These are phyloP conservation scores for Yarrowia deformans DNA, from an alignment of 805 yeast species.

Conservation along the genomic window DNA sequence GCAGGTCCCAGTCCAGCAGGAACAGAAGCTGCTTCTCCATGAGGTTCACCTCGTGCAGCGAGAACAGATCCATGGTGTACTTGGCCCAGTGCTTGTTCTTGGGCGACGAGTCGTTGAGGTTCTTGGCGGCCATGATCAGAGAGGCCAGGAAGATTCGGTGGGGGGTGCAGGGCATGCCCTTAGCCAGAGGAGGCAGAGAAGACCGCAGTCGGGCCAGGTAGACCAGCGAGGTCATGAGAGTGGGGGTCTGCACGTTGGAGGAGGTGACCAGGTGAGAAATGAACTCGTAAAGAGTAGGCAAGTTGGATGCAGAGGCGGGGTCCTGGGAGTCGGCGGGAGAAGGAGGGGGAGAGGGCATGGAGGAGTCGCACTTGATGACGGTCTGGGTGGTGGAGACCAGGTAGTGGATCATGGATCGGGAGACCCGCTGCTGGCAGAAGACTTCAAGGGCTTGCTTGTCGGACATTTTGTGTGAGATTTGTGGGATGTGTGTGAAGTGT, in stretches of 20 bases:
- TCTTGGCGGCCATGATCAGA: slow-evolving; percentile 88
- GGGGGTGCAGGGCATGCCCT: slow-evolving; percentile 87
- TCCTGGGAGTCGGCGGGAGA: slow-evolving; percentile 37
- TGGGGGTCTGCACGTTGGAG: slow-evolving; percentile 93
- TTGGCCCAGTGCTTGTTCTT: slow-evolving; percentile 95
- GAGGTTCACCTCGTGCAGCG: slow-evolving; percentile 81
- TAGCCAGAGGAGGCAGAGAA: slow-evolving; percentile 82
- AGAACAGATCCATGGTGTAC: slow-evolving; percentile 85
- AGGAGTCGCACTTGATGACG: slow-evolving; percentile 52
- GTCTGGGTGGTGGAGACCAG: slow-evolving; percentile 53
- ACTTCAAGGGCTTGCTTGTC: slow-evolving; percentile 52
- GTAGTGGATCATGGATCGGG: slow-evolving; percentile 53
- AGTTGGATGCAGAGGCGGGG: slow-evolving; percentile 20
- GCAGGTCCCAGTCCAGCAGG: slow-evolving; percentile 84
- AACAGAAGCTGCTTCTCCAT: slow-evolving; percentile 88
- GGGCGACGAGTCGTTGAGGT: slow-evolving; percentile 91
- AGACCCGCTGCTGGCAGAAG: slow-evolving; percentile 54
- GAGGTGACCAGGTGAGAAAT: slow-evolving; percentile 74
- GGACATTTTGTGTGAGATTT: slow-evolving; percentile 43
- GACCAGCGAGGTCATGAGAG: slow-evolving; percentile 90
- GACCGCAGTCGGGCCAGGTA: slow-evolving; percentile 79
- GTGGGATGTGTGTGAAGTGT: neutral
- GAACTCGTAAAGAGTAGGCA: slow-evolving; percentile 55
- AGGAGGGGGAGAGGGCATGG: slow-evolving; percentile 43
- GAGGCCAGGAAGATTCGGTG: slow-evolving; percentile 93